These are phyloP conservation scores for Xylaria sp. DNA, from an alignment of 2,329 filamentous ascomycete genomes.

Conservation along the genomic window DNA sequence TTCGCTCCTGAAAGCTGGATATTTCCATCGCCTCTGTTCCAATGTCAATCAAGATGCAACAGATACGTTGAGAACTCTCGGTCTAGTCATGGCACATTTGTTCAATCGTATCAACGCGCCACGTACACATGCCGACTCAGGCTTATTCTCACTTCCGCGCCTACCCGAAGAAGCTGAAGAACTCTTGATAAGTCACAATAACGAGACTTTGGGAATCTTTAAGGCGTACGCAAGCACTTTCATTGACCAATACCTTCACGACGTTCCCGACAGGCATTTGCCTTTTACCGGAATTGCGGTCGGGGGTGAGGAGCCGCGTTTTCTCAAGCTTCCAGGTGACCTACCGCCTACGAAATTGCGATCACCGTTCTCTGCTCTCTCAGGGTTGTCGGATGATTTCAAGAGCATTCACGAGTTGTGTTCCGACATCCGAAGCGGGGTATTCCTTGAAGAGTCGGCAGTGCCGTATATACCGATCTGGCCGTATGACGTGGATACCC, in stretches of 20 bases:
- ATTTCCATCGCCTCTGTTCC: conserved; percentile 36
- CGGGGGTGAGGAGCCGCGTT: conserved; percentile 27
- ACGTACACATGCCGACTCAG: conserved; percentile 66
- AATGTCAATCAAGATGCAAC: not conserved
- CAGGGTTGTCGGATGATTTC: conserved; percentile 74
- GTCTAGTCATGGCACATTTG: conserved; percentile 76
- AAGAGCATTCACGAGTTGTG: conserved; percentile 74
- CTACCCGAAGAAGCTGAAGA: conserved; percentile 68
- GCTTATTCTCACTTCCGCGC: conserved; percentile 71
- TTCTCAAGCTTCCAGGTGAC: conserved; percentile 23
- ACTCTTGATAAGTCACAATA: conserved; percentile 71
- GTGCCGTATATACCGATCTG: conserved; percentile 75
- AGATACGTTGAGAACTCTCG: conserved; percentile 58
- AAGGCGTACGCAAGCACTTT: conserved; percentile 76
- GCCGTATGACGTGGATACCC: conserved; percentile 62
- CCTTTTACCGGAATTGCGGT: conserved; percentile 62
- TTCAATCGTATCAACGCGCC: conserved; percentile 69
- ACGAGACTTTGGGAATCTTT: conserved; percentile 73
- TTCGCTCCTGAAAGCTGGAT: conserved; percentile 69
- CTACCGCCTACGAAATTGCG: conserved; percentile 55
- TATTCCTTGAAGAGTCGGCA: conserved; percentile 80
- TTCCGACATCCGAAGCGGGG: conserved; percentile 69
- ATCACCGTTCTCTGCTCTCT: conserved; percentile 78
- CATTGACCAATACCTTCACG: conserved; percentile 69
- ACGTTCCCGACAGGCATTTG: conserved; percentile 63